Evolutionary conservation across 1,284 basidiomycete species (phyloP), one percentile per base, ranked within the genome.

Genomic region (Puccinia sorghi): DNA sequence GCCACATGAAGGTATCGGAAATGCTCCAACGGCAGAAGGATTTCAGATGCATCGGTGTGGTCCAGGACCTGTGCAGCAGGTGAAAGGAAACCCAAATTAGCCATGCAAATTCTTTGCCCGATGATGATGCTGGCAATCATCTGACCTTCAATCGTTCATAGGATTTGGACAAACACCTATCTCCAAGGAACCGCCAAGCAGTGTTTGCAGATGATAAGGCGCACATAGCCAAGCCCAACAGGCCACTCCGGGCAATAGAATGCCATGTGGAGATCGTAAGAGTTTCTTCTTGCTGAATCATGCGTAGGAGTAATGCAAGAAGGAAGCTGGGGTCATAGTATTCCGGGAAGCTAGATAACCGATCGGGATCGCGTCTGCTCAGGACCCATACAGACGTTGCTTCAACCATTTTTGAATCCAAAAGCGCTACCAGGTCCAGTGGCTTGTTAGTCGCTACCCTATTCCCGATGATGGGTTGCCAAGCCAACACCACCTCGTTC

Each of bases 271-370:
- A 85, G 0, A 90, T 88, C 0, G 89, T 89, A 0, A 89, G 83
- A 89, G 22, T 76, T 72, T 15, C 86, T 87, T 64, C 86, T 86
- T 46, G 90, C 89, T 79, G 0, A 86, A 84, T 39, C 94, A 85
- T 81, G 89, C 88, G 72, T 90, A 88, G 0, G 88, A 87, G 54
- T 91, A 88, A 13, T 96, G 85, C 8, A 7, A 90, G 86, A 46
- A 92, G 85, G 83, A 96, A 93, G 0, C 90, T 84, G 0, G 94
- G 93, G 83, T 97, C 94, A 82, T 96, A 97, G 41, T 80, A 79
- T 13, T 22, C 22, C 12, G 41, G 27, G 2, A 52, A 63, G 25
- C 66, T 25, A 32, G 59, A 11, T 39, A 81, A 69, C 46, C 71
- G 13, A 39, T 66, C 25, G 12, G 41, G 41, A 20, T 57, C 11